Percentiles rank a stretch among this genome's conserved stretches.
Evolutionary conservation across 2,329 filamentous ascomycete species (phyloP).

Genomic region (Pseudogymnoascus sp.): DNA sequence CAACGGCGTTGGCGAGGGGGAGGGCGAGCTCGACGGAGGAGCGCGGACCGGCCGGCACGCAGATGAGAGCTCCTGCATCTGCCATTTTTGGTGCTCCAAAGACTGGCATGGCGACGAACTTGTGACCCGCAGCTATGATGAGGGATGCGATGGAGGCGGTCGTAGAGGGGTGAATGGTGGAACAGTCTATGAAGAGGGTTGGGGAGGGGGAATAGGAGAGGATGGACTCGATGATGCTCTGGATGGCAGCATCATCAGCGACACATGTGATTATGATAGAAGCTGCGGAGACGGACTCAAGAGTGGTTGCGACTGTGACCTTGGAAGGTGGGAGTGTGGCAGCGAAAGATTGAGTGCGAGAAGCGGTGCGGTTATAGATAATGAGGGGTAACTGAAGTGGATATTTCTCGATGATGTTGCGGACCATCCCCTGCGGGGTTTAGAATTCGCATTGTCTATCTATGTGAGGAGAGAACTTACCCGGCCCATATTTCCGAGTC

Average conservation of each 20-base stretch:
- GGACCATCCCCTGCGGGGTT: constrained; percentile 62
- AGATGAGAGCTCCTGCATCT: constrained; percentile 61
- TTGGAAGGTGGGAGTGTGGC: constrained; percentile 51
- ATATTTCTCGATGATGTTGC: constrained; percentile 74
- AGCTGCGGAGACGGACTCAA: constrained; percentile 59
- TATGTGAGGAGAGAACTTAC: constrained; percentile 37
- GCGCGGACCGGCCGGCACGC: constrained; percentile 60
- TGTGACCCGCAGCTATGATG: constrained; percentile 50
- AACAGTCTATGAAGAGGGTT: constrained; percentile 82
- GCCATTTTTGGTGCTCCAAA: constrained; percentile 67
- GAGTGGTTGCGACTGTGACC: constrained; percentile 52
- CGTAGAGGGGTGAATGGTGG: constrained; percentile 78
- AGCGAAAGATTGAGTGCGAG: constrained; percentile 57
- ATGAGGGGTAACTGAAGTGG: constrained; percentile 62
- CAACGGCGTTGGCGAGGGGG: constrained; percentile 65
- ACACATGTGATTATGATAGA: constrained; percentile 80
- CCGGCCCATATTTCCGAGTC: constrained; percentile 81
- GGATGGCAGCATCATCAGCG: constrained; percentile 67
- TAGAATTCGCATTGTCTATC: constrained; percentile 1
- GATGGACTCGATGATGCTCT: constrained; percentile 49
- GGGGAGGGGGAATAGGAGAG: constrained; percentile 49
- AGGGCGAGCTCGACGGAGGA: constrained; percentile 53
- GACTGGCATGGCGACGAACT: constrained; percentile 68
- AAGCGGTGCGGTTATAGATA: constrained; percentile 69
- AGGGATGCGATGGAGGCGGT: constrained; percentile 56